phyloP scores from a whole-genome alignment of 129 eudicot species.

The Logfia minima region DNA sequence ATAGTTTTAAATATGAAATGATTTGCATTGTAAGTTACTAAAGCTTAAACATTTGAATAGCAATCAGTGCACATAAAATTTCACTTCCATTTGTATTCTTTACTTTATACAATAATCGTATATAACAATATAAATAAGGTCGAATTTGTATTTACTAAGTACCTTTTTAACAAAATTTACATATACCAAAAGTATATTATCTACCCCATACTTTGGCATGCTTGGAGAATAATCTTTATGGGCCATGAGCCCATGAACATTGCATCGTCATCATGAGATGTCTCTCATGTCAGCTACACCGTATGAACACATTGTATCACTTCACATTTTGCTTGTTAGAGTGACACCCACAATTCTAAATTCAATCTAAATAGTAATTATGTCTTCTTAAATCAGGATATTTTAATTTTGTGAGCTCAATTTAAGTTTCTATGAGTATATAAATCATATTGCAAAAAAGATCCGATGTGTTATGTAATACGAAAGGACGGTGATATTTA shows the following conservation, averaged over 20 bases:
- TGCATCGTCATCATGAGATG: constrained; percentile 44
- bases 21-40: constrained; percentile 18
- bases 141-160: background rate
- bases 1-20: constrained; percentile 19
- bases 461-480: too few species aligned
- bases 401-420: background rate
- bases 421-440: background rate
- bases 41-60: background rate
- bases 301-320: constrained; percentile 36
- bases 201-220: constrained; percentile 37
- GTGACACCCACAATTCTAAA: constrained; percentile 35
- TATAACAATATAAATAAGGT: background rate
- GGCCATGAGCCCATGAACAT: constrained; percentile 40
- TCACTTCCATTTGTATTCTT: background rate
- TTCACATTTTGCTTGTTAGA: constrained; percentile 15
- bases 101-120: background rate
- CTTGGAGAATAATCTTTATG: constrained; percentile 40
- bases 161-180: constrained; percentile 13
- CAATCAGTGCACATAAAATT: background rate
- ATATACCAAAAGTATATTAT: constrained; percentile 20
- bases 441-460: too few species aligned
- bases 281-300: constrained; percentile 37
- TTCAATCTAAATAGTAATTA: constrained; percentile 3
- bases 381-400: background rate
- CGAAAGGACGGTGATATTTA: too few species aligned